Percentiles rank a stretch among this genome's conserved stretches.
phyloP scores from a whole-genome alignment of 257 asterid species.

The Scutellaria minor region DNA sequence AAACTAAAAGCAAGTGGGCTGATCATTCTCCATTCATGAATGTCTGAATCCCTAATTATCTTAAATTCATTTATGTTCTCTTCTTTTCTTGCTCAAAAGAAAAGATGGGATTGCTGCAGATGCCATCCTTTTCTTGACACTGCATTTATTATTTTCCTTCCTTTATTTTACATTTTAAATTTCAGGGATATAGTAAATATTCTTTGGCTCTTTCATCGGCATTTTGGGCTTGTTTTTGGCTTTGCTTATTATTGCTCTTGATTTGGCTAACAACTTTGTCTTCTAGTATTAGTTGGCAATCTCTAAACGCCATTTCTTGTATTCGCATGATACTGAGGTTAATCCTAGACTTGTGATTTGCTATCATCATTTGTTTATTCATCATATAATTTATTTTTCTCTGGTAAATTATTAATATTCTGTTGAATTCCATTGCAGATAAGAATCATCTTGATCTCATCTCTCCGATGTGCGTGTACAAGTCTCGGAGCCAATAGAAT shows the following conservation, averaged over 20 bases:
- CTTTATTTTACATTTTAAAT: background rate
- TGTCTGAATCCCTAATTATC: background rate
- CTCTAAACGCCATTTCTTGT: constrained; percentile 19
- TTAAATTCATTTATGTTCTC: background rate
- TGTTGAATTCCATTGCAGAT: constrained; percentile 17
- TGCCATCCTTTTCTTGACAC: constrained; percentile 3
- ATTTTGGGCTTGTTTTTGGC: background rate
- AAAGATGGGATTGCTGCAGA: background rate
- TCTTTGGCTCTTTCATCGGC: constrained; percentile 25
- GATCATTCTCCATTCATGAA: background rate
- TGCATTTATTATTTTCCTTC: background rate
- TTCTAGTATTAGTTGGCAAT: constrained; percentile 33
- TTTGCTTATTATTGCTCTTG: constrained; percentile 27
- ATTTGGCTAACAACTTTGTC: constrained; percentile 27
- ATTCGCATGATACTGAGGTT: constrained; percentile 27
- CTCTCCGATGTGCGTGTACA: constrained; percentile 7
- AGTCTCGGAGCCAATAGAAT: background rate
- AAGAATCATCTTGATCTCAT: constrained; percentile 4
- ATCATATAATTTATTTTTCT: constrained; percentile 11
- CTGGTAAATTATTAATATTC: background rate
- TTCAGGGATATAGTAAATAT: constrained; percentile 10
- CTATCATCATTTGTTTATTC: constrained; percentile 22
- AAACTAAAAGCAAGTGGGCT: constrained; percentile 2
- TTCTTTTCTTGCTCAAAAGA: background rate
- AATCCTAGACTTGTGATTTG: constrained; percentile 20